Evolutionary conservation across 305 asterid genomes (phyloP).

Genomic region (Salvia sclarea): DNA sequence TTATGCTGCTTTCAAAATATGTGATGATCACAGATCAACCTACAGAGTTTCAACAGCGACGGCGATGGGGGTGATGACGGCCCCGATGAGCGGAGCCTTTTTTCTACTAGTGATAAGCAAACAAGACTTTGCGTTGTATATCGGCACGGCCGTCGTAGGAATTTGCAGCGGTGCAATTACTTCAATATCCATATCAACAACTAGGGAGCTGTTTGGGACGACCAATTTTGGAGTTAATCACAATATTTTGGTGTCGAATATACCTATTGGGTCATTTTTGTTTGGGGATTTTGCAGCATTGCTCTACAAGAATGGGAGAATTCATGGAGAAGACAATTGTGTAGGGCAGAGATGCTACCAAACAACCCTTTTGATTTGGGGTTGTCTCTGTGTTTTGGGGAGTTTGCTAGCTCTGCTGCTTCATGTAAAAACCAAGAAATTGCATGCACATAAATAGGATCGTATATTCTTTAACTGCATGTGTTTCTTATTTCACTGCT

Average conservation of each 20-base stretch:
- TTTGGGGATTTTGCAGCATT: slow-evolving; percentile 69
- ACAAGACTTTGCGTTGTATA: slow-evolving; percentile 38
- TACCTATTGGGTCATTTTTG: slow-evolving; percentile 68
- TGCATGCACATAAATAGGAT: slow-evolving; percentile 13
- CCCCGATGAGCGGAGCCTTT: slow-evolving; percentile 67
- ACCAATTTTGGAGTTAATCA: slow-evolving; percentile 65
- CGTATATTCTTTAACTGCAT: neutral
- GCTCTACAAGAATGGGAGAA: slow-evolving; percentile 41
- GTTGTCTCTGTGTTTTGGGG: slow-evolving; percentile 56
- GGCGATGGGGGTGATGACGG: slow-evolving; percentile 54
- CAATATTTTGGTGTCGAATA: slow-evolving; percentile 66
- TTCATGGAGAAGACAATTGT: slow-evolving; percentile 41
- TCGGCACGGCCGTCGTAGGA: slow-evolving; percentile 59
- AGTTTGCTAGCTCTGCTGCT: slow-evolving; percentile 49
- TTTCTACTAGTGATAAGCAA: slow-evolving; percentile 41
- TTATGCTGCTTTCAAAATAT: too few species aligned
- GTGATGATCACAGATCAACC: neutral
- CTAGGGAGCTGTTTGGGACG: slow-evolving; percentile 63
- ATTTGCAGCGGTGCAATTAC: slow-evolving; percentile 69
- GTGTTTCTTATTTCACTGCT: neutral
- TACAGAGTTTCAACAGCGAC: slow-evolving; percentile 46
- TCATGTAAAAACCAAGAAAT: slow-evolving; percentile 46
- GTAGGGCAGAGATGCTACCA: slow-evolving; percentile 56
- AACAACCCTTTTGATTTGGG: slow-evolving; percentile 59
- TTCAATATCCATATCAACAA: slow-evolving; percentile 56